phyloP scores from a whole-genome alignment of 768 basidiomycete species.

The Panaeolus cyanescens region DNA sequence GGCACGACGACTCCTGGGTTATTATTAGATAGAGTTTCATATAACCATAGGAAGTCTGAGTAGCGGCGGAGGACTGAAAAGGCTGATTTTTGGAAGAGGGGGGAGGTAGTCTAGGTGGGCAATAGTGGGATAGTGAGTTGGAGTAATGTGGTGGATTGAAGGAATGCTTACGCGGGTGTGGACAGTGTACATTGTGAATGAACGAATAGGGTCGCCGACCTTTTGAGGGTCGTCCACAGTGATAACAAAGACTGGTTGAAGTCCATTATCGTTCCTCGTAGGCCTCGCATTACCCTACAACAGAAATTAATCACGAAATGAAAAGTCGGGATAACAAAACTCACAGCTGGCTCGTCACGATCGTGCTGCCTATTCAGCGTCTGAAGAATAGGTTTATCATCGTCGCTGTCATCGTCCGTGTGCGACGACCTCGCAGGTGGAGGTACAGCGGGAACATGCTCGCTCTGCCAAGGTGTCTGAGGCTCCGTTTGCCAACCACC shows the following conservation, averaged over 20 bases:
- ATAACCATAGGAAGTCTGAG: conserved; percentile 97
- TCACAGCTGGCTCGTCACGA: conserved; percentile 24
- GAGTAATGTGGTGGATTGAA: not conserved
- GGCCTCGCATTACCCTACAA: conserved; percentile 9
- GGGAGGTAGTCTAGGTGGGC: conserved; percentile 72
- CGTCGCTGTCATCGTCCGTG: conserved; percentile 62
- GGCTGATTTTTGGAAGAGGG: conserved; percentile 75
- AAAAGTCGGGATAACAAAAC: conserved; percentile 11
- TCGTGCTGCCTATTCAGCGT: conserved; percentile 35
- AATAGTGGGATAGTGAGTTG: not conserved
- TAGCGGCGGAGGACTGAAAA: conserved; percentile 97
- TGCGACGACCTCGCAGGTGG: conserved; percentile 15
- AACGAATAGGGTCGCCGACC: conserved; percentile 93
- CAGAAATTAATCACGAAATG: conserved; percentile 8
- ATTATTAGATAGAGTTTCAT: conserved; percentile 82
- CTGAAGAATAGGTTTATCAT: conserved; percentile 68
- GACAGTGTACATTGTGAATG: conserved; percentile 96
- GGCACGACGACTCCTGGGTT: conserved; percentile 98
- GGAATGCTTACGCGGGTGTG: conserved; percentile 68
- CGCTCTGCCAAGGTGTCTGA: conserved; percentile 41
- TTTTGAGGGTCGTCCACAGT: conserved; percentile 97
- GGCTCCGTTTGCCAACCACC: conserved; percentile 55
- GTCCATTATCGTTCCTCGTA: conserved; percentile 40
- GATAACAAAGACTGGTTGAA: conserved; percentile 79
- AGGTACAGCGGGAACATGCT: conserved; percentile 19